Conservation (phyloP, 345 rosid genomes). For the Geranium rotundifolium region DNA sequence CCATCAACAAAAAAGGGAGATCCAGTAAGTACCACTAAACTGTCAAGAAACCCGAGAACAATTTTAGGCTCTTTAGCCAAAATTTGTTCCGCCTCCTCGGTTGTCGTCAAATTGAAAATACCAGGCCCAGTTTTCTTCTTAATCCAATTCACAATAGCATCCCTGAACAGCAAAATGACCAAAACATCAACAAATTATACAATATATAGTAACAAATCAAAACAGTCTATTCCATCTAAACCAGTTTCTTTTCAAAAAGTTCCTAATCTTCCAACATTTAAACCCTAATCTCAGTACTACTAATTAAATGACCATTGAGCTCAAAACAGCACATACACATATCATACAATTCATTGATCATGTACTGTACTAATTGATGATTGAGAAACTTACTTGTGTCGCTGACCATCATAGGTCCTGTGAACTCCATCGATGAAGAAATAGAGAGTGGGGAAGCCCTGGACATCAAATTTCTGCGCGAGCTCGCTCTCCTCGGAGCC, state of each 20-base stretch:
- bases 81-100: neutral
- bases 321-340: too few relatives aligned
- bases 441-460: neutral
- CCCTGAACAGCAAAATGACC: neutral
- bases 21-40: neutral
- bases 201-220: neutral
- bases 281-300: neutral
- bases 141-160: neutral
- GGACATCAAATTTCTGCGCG: neutral
- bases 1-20: neutral
- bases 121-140: neutral
- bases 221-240: neutral
- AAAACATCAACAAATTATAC: neutral
- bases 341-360: too few relatives aligned
- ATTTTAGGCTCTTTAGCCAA: neutral
- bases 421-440: neutral
- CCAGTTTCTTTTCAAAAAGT: neutral
- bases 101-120: neutral
- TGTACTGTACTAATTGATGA: neutral
- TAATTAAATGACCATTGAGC: neutral
- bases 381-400: neutral
- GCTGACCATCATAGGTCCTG: neutral
- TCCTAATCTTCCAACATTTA: neutral
- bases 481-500: neutral
- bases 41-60: neutral